Percentiles rank a stretch among this genome's conserved stretches.
Conservation (phyloP, 2,329 filamentous ascomycete species). For the Exophiala oligosperma region DNA sequence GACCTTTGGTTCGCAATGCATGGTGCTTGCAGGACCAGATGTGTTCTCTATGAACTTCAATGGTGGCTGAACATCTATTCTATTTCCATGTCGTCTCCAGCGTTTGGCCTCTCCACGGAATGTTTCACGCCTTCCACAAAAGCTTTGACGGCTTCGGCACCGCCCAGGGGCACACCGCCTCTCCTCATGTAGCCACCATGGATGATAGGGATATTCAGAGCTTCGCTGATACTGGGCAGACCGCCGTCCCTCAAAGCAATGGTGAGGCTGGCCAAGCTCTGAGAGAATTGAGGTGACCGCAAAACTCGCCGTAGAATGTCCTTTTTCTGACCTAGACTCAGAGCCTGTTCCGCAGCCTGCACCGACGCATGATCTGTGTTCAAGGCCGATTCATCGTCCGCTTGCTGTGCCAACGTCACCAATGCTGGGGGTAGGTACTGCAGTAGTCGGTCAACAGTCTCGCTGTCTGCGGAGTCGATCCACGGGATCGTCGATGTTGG, state of each 20-base stretch:
- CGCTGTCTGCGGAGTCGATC: conserved; percentile 64
- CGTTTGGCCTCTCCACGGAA: conserved; percentile 54
- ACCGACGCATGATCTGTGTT: conserved; percentile 69
- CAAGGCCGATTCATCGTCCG: conserved; percentile 58
- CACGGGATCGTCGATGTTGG: conserved; percentile 75
- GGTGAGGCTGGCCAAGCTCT: conserved; percentile 81
- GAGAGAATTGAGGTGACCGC: conserved; percentile 84
- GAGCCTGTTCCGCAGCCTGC: conserved; percentile 71
- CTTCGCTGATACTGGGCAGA: conserved; percentile 84
- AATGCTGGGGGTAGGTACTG: conserved; percentile 76
- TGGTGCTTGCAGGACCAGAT: no score
- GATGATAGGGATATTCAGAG: conserved; percentile 74
- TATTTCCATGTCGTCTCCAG: conserved; percentile 44
- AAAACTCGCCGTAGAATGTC: conserved; percentile 77
- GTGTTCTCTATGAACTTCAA: no score
- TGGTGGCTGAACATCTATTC: conserved; percentile 27
- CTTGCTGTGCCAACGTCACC: conserved; percentile 72
- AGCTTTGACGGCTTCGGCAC: conserved; percentile 83
- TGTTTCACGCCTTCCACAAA: conserved; percentile 89
- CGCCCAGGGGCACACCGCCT: conserved; percentile 80
- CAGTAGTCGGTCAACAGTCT: conserved; percentile 72
- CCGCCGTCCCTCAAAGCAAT: conserved; percentile 88
- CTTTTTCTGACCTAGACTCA: conserved; percentile 76
- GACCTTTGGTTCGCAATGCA: no score
- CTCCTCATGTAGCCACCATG: conserved; percentile 81